Conservation (phyloP, 2,329 filamentous ascomycete genomes). For the Catunica adiposa region DNA sequence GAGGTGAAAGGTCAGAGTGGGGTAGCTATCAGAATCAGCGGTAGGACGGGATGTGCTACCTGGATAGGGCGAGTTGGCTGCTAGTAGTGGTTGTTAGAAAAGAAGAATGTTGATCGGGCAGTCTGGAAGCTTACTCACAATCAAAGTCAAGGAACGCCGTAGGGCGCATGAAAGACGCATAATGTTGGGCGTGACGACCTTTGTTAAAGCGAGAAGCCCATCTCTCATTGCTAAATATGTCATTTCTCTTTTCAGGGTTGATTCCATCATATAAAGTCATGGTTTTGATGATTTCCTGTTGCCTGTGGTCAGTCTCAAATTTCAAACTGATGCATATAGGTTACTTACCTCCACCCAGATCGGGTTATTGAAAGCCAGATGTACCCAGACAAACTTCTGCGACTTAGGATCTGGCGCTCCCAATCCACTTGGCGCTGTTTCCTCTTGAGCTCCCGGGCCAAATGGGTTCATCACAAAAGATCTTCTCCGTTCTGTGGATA, state of each 20-base stretch:
- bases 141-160: slow-evolving; percentile 16
- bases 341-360: slow-evolving; percentile 39
- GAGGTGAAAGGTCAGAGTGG: slow-evolving; percentile 33
- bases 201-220: slow-evolving; percentile 33
- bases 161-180: slow-evolving; percentile 33
- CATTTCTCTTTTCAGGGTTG: slow-evolving; percentile 19
- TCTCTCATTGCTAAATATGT: slow-evolving; percentile 30
- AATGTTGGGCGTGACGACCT: slow-evolving; percentile 32
- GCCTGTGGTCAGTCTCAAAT: slow-evolving; percentile 2
- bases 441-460: neutral
- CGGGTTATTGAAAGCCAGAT: slow-evolving; percentile 40
- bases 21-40: neutral
- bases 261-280: slow-evolving; percentile 24
- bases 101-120: neutral
- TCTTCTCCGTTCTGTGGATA: neutral
- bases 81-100: neutral
- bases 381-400: slow-evolving; percentile 26
- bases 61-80: neutral
- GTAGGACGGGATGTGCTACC: neutral
- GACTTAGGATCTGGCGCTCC: slow-evolving; percentile 3
- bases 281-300: slow-evolving; percentile 28
- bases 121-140: neutral
- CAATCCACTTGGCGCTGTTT: neutral
- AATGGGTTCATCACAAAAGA: slow-evolving; percentile 5
- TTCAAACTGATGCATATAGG: too few species aligned